phyloP scores from a whole-genome alignment of 208 protist genomes.

The Leishmania tropica region DNA sequence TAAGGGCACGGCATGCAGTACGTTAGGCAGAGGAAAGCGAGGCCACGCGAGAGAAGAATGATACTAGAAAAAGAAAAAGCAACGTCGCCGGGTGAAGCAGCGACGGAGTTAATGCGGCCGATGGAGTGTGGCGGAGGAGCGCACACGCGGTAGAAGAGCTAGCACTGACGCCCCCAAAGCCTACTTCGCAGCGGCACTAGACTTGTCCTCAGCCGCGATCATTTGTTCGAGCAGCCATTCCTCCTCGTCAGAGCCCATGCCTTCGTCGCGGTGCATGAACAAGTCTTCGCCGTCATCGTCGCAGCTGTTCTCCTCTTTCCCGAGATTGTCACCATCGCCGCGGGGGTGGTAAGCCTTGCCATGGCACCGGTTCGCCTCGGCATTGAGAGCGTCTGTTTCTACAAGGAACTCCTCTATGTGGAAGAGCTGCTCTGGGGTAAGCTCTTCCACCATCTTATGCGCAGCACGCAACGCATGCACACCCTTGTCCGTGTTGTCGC shows the following conservation, averaged over 20 bases:
- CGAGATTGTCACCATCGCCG: not conserved
- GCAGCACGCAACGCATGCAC: slow-evolving; percentile 33
- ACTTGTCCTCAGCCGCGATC: slow-evolving; percentile 31
- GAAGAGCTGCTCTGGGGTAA: slow-evolving; percentile 43
- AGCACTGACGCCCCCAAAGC: not conserved
- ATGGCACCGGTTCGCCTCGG: not conserved
- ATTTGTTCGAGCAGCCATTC: slow-evolving; percentile 88
- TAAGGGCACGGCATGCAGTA: not conserved
- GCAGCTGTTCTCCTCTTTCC: not conserved
- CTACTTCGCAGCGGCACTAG: not conserved
- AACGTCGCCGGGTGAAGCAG: not conserved
- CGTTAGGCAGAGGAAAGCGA: not conserved
- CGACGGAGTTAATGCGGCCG: not conserved
- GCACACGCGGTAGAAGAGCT: not conserved
- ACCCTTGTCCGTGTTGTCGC: slow-evolving; percentile 25
- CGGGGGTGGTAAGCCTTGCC: not conserved
- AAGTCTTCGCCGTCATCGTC: slow-evolving; percentile 35
- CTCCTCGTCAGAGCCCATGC: slow-evolving; percentile 72
- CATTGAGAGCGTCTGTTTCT: slow-evolving; percentile 29
- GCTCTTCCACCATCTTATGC: slow-evolving; percentile 38
- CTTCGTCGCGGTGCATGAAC: slow-evolving; percentile 66
- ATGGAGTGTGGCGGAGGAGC: not conserved
- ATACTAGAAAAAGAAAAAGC: not conserved
- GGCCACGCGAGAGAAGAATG: not conserved
- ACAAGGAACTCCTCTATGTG: slow-evolving; percentile 41